Percentiles rank a stretch among this genome's conserved stretches.
Conservation (phyloP, 179 eudicot species). For the Silene vulgaris region DNA sequence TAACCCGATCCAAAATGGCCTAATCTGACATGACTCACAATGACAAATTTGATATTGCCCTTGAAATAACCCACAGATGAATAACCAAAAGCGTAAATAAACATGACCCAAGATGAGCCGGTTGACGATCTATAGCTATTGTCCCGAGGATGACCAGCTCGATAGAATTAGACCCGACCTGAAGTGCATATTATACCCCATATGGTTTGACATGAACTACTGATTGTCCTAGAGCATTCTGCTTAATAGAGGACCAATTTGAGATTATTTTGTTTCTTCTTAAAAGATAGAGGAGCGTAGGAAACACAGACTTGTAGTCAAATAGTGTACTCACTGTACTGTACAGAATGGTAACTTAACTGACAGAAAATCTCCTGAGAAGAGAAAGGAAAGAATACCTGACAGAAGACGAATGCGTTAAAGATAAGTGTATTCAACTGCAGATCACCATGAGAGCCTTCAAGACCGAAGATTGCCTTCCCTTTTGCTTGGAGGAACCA, state of each 20-base stretch:
- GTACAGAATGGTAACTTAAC: not conserved
- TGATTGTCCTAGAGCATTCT: not conserved
- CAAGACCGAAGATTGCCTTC: slow-evolving; percentile 40
- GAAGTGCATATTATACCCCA: not conserved
- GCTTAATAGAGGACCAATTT: not conserved
- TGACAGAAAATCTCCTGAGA: not conserved
- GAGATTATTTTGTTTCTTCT: not conserved
- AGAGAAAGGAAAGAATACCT: slow-evolving; percentile 38
- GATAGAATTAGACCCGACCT: not conserved
- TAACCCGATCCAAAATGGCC: too few relatives aligned
- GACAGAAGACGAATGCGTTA: slow-evolving; percentile 87
- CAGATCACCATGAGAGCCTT: slow-evolving; percentile 45
- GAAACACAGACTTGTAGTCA: not conserved
- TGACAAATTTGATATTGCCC: too few relatives aligned
- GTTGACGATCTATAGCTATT: not conserved
- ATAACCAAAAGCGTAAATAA: not conserved
- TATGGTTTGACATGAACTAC: not conserved
- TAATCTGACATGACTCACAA: too few relatives aligned
- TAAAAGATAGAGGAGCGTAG: not conserved
- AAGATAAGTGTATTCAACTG: slow-evolving; percentile 81
- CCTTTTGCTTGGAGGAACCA: slow-evolving; percentile 76
- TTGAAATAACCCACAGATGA: not conserved
- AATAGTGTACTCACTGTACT: not conserved
- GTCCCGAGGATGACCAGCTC: not conserved
- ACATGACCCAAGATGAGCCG: not conserved